Conservation (phyloP, 1,284 basidiomycete genomes). For the Apiotrichum brassicae region DNA sequence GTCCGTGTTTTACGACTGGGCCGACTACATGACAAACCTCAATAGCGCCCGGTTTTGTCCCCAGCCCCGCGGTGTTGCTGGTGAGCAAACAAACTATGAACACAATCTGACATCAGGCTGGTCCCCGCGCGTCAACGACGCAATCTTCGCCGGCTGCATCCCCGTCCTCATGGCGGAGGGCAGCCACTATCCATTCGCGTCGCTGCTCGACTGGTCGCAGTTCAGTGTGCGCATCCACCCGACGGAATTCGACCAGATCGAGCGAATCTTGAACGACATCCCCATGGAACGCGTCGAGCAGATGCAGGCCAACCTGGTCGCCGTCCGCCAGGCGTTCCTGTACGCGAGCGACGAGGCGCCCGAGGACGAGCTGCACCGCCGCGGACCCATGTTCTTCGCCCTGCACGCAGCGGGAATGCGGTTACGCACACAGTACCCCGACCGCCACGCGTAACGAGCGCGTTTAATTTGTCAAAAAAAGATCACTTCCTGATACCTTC, state of each 20-base stretch:
- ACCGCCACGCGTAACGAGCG: too few relatives aligned
- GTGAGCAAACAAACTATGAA: constrained; percentile 18
- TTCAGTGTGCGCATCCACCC: constrained; percentile 48
- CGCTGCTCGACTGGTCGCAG: constrained; percentile 48
- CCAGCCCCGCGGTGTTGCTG: constrained; percentile 46
- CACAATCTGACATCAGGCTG: constrained; percentile 28
- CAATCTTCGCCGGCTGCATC: constrained; percentile 51
- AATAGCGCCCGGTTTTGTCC: constrained; percentile 47
- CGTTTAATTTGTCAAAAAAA: too few relatives aligned
- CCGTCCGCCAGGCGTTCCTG: constrained; percentile 49
- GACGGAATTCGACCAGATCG: constrained; percentile 47
- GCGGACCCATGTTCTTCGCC: constrained; percentile 48
- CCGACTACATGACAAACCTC: constrained; percentile 47
- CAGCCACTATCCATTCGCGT: constrained; percentile 47
- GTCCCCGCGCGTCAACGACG: constrained; percentile 49
- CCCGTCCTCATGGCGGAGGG: constrained; percentile 49
- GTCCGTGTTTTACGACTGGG: constrained; percentile 34
- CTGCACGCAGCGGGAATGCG: constrained; percentile 46
- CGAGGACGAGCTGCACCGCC: constrained; percentile 38
- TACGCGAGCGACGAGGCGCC: constrained; percentile 43
- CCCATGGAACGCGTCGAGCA: constrained; percentile 41
- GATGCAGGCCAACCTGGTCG: constrained; percentile 47
- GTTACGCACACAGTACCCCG: constrained; percentile 40
- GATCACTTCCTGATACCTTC: too few relatives aligned
- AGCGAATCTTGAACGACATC: constrained; percentile 45